phyloP scores from a whole-genome alignment of 495 filamentous ascomycete species.

The Bacidia gigantensis region DNA sequence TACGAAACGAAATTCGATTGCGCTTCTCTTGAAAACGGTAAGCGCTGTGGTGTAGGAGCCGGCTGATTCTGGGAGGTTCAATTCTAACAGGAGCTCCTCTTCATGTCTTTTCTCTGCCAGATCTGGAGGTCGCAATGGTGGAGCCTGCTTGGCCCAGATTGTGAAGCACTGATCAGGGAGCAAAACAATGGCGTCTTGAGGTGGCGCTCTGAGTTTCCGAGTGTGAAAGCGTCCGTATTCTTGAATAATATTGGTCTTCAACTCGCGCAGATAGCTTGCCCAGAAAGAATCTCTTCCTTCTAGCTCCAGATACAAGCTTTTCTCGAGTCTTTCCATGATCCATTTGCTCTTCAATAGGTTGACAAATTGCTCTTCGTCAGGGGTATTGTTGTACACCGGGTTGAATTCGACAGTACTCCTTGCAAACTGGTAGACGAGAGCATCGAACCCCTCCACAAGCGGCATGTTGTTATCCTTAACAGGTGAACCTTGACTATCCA shows the following conservation, averaged over 20 bases:
- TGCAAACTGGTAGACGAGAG: constrained; percentile 16
- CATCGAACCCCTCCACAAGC: constrained; percentile 14
- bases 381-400: constrained; percentile 7
- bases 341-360: constrained; percentile 17
- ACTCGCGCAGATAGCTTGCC: constrained; percentile 9
- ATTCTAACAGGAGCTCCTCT: constrained; percentile 16
- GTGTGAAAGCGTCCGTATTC: constrained; percentile 9
- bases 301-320: background rate
- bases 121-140: constrained; percentile 4
- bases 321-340: constrained; percentile 6
- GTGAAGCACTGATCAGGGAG: constrained; percentile 9
- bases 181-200: background rate
- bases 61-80: constrained; percentile 1
- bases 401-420: constrained; percentile 17
- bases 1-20: constrained; percentile 13
- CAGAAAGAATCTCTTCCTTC: constrained; percentile 6
- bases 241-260: constrained; percentile 3
- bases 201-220: background rate
- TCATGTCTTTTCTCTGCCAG: constrained; percentile 13
- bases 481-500: constrained; percentile 1
- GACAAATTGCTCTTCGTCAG: constrained; percentile 14
- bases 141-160: constrained; percentile 8
- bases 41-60: constrained; percentile 4
- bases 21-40: constrained; percentile 12
- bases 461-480: background rate